Evolutionary conservation across 2,329 filamentous ascomycete species (phyloP).

Genomic region (Beauveria scarabaeidicola): DNA sequence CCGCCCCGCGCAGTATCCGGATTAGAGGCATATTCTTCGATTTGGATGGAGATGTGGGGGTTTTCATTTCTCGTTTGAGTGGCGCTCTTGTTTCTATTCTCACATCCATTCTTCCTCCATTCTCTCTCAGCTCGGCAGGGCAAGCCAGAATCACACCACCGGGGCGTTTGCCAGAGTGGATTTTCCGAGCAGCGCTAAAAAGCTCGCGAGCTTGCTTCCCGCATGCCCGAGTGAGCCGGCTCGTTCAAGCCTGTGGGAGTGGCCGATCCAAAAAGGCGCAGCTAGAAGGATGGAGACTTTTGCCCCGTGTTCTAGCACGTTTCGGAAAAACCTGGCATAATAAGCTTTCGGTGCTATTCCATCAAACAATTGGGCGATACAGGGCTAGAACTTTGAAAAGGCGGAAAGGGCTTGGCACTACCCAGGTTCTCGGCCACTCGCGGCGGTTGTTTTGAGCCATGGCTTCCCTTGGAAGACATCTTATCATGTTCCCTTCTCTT

Average conservation of each 20-base stretch:
- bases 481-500: background rate
- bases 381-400: background rate
- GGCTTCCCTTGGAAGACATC: background rate
- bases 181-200: background rate
- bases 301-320: background rate
- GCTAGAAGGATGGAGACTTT: background rate
- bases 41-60: background rate
- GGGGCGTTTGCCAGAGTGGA: background rate
- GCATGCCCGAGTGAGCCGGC: background rate
- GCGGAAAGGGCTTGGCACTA: background rate
- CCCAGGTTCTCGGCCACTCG: background rate
- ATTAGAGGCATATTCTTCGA: background rate
- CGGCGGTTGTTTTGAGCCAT: background rate
- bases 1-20: background rate
- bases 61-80: background rate
- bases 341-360: slow-evolving; percentile 2
- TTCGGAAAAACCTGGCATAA: slow-evolving; percentile 5
- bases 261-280: slow-evolving; percentile 2
- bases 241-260: background rate
- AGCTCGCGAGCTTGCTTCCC: background rate
- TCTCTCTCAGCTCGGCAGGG: background rate
- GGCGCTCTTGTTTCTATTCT: background rate
- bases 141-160: background rate
- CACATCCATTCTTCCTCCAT: background rate
- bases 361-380: background rate